Evolutionary conservation across 495 filamentous ascomycete genomes (phyloP), one percentile per base, ranked within the genome.

Genomic region (Rusavskia elegans): DNA sequence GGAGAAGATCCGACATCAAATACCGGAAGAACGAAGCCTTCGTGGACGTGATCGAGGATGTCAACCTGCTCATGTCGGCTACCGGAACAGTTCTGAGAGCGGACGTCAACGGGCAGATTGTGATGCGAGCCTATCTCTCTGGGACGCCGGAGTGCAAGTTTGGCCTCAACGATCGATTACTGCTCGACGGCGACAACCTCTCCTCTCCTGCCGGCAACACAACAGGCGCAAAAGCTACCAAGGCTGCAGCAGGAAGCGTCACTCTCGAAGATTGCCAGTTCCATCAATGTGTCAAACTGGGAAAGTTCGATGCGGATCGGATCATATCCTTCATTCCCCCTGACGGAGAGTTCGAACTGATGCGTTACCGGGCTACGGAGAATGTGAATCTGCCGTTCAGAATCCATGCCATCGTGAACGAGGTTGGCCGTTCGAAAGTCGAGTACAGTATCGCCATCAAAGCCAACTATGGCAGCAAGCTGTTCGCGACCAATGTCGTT

Each of bases 11-110:
- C 49, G 90, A 97, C 66, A 86, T 99, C 61, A 96, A 95, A 66
- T 99, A 99, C 70, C 84, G 93, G 64, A 99, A 97, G 70, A 98
- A 97, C 70, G 92, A 98, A 68, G 92, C 92, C 30, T 98, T 98
- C 57, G 92, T 98, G 51, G 92, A 98, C 66, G 93, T 99, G 23
- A 99, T 99, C 63, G 93, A 99, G 69, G 93, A 97, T 61, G 92
- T 99, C 51, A 99, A 99, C 67, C 82, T 99, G 49, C 79, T 99
- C 48, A 95, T 99, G 88, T 95, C 89, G 35, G 93, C 92, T 5
- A 85, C 86, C 4, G 92, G 93, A 20, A 92, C 89, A 25, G 86
- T 97, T 10, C 83, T 99, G 16, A 86, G 93, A 57, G 93, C 93
- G 55, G 93, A 99, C 62, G 93, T 99, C 50, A 95, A 86, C 54